Conservation (phyloP, 805 yeast genomes). For the Pichia rugopelliculosa region DNA sequence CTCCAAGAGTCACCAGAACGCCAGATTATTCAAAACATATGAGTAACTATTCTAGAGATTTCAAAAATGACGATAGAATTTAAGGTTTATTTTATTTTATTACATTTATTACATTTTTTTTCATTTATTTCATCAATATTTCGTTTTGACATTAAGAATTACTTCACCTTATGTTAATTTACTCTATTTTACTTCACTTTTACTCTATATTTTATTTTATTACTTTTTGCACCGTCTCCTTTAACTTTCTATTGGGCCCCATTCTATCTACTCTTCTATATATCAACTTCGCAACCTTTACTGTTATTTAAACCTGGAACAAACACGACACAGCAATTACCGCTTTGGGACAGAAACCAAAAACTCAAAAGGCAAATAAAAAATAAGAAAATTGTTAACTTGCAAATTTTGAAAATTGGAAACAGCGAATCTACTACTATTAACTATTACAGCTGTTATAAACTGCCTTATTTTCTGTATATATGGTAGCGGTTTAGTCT, state of each 20-base stretch:
- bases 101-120: background rate
- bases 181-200: background rate
- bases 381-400: too few relatives aligned
- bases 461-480: too few relatives aligned
- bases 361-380: background rate
- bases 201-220: background rate
- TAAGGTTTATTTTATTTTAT: background rate
- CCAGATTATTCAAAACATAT: conserved; percentile 28
- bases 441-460: too few relatives aligned
- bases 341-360: background rate
- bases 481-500: too few relatives aligned
- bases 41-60: conserved; percentile 10
- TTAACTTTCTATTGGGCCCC: background rate
- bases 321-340: background rate
- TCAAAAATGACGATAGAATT: background rate
- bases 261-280: background rate
- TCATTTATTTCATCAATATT: background rate
- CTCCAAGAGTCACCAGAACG: conserved; percentile 39
- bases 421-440: too few relatives aligned
- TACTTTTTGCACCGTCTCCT: background rate
- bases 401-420: background rate
- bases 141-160: too few relatives aligned
- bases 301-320: background rate
- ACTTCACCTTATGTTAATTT: too few relatives aligned
- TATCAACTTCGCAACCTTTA: background rate